Base-by-base conservation (phyloP, 2,329 filamentous ascomycete species). In the Moelleriella libera region DNA sequence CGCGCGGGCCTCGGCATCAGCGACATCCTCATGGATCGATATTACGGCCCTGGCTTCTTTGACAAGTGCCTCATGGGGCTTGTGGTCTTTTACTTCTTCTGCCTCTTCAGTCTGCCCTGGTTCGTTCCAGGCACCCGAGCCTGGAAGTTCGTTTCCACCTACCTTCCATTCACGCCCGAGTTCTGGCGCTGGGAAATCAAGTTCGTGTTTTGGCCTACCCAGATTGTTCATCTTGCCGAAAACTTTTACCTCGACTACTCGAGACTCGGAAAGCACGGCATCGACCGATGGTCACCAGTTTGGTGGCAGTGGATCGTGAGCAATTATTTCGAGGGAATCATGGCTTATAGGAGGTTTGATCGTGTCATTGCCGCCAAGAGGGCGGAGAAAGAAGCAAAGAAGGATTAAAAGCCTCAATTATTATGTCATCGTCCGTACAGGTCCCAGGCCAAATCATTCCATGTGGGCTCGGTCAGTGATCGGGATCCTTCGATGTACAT, bases 151-250 rank as follows among this genome's bases (percentile, higher is more conserved):
- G 58, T 82, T 4, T 66, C 80, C 31, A 57, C 55, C 7, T 60
- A 66, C 40, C 75, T 80, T 47, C 79, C 80, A 0, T 68, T 69
- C 1, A 81, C 86, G 8, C 71, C 78, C 2, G 60, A 58, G 2
- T 74, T 75, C 48, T 82, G 78, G 55, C 68, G 71, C 52, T 74
- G 69, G 60, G 63, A 85, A 1, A 78, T 83, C 51, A 74, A 74
- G 59, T 66, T 90, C 41, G 67, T 83, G 47, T 55, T 67, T 21
- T 68, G 76, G 1, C 75, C 89, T 48, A 4, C 87, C 1, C 68
- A 58, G 0, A 74, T 21, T 21, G 21, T 87, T 10, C 90, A 96
- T 63, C 28, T 70, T 0, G 49, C 63, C 3, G 90, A 96, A 68
- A 65, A 71, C n/a, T 64, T 65, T 43, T 66, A 69, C 58, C 67